Evolutionary conservation across 73 alveolate genomes (phyloP), one percentile per base, ranked within the genome.

Genomic region (Blepharisma stoltei): DNA sequence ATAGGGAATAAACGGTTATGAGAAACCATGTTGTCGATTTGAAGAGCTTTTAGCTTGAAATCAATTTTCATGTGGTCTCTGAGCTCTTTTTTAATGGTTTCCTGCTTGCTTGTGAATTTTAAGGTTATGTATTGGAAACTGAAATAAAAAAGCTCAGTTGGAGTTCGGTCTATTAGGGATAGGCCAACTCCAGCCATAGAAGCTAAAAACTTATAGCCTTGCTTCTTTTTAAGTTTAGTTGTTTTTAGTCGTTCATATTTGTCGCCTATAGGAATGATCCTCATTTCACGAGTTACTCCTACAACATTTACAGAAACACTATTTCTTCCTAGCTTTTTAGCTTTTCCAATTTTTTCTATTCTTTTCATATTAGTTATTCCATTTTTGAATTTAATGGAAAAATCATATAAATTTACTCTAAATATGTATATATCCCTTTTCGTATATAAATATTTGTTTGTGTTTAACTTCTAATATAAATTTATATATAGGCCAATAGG

Each of bases 161-260:
- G 98, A 14, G 91, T 92, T 71, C 87, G 78, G 77, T 94, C 97
- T 54, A 94, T 84, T 5, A 94, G 54, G 46, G 97, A 90, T 18
- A 94, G 32, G 32, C 98, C 98, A 49, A 94, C 52, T 38, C 98
- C 98, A 81, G 55, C 78, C 65, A 71, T 53, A 1, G 11, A 7
- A 25, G 27, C 11, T 14, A 25, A 11, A 11, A 38, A 7, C 27
- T 69, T 44, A 7, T 7, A 69, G 6, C 27, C 27, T 18, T 11
- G 71, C 25, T 69, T 69, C 14, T 20, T 43, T n/a, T 69, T 43
- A 7, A 44, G 9, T 9, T 18, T 9, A 9, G 71, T 43, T 9
- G 54, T 23, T 44, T 47, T 69, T 69, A 69, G 27, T 7, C 32
- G 14, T 60, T 25, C 73, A 9, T 18, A 8, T 60, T 14, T 25